Conservation (phyloP, 768 basidiomycete genomes). For the Pisolithus albus region DNA sequence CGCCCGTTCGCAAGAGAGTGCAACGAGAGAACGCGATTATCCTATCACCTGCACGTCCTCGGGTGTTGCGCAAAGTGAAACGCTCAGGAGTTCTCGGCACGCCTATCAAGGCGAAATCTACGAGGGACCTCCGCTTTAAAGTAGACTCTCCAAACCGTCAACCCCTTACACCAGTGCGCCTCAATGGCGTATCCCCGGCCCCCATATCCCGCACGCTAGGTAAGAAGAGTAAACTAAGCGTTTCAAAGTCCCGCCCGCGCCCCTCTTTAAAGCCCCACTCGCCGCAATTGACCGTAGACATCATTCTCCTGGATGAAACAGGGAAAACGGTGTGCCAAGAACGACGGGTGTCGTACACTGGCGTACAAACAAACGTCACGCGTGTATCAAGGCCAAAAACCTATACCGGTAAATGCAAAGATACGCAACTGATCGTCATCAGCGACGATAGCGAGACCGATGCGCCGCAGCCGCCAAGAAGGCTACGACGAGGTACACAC, state of each 20-base stretch:
- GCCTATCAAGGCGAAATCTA: slow-evolving; percentile 15
- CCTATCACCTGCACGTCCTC: slow-evolving; percentile 17
- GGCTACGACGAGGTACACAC: slow-evolving; percentile 11
- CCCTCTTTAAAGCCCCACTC: slow-evolving; percentile 34
- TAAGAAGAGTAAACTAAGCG: slow-evolving; percentile 16
- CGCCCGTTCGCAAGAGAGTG: slow-evolving; percentile 12
- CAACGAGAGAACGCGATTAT: slow-evolving; percentile 19
- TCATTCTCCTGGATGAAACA: slow-evolving; percentile 54
- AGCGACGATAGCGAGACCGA: slow-evolving; percentile 26
- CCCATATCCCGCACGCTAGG: slow-evolving; percentile 15
- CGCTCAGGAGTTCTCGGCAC: slow-evolving; percentile 21
- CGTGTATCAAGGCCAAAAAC: slow-evolving; percentile 6
- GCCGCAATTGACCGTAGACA: slow-evolving; percentile 57
- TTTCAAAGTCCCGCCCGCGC: slow-evolving; percentile 9
- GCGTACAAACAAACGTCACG: slow-evolving; percentile 31
- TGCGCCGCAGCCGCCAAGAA: slow-evolving; percentile 14
- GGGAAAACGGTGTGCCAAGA: slow-evolving; percentile 58
- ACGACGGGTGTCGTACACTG: slow-evolving; percentile 46
- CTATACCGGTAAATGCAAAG: slow-evolving; percentile 1
- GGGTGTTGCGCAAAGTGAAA: slow-evolving; percentile 7
- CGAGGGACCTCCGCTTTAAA: slow-evolving; percentile 13
- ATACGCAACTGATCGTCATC: slow-evolving; percentile 15
- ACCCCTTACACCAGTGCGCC: slow-evolving; percentile 34
- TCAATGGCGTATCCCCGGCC: slow-evolving; percentile 37
- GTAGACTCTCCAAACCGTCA: slow-evolving; percentile 23